Percentiles rank a stretch among this genome's conserved stretches.
Conservation (phyloP, 116 monocot species). For the Dioscorea cayenensis region DNA sequence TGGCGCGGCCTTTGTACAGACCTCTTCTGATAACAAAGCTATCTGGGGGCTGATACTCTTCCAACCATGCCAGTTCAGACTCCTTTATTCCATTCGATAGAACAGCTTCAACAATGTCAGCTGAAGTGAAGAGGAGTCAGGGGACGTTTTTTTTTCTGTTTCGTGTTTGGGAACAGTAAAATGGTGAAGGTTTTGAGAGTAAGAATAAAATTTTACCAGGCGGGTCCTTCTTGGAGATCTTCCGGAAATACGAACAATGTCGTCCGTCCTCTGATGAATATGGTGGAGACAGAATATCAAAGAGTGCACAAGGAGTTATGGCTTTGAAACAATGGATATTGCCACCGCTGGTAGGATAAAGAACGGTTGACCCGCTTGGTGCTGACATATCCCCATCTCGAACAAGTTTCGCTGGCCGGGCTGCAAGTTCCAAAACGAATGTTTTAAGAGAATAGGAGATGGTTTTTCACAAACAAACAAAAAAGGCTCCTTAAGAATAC, state of each 20-base stretch:
- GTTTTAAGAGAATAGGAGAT: background rate
- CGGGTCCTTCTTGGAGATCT: constrained; percentile 20
- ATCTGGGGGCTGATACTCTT: constrained; percentile 69
- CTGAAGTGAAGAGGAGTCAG: constrained; percentile 8
- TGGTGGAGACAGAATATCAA: constrained; percentile 78
- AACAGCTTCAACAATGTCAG: constrained; percentile 11
- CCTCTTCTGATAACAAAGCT: constrained; percentile 72
- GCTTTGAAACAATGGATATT: constrained; percentile 78
- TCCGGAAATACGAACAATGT: constrained; percentile 79
- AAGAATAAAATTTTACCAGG: constrained; percentile 13
- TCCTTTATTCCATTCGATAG: constrained; percentile 22
- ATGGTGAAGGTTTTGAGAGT: background rate
- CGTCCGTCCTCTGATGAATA: constrained; percentile 75
- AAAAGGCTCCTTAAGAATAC: too few relatives aligned
- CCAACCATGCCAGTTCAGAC: constrained; percentile 59
- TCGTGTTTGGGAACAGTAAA: too few relatives aligned
- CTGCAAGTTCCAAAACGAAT: constrained; percentile 18
- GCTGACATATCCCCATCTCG: constrained; percentile 73
- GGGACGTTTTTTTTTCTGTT: background rate
- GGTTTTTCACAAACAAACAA: background rate
- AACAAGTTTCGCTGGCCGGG: constrained; percentile 59
- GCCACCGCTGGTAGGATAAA: constrained; percentile 66
- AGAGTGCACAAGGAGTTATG: constrained; percentile 65
- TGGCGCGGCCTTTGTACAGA: constrained; percentile 51
- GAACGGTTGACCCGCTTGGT: constrained; percentile 63